Percentiles rank a stretch among this genome's conserved stretches.
These are phyloP conservation scores for Solanum hybrid DNA, from an alignment of 305 asterid species.

Conservation along the genomic window DNA sequence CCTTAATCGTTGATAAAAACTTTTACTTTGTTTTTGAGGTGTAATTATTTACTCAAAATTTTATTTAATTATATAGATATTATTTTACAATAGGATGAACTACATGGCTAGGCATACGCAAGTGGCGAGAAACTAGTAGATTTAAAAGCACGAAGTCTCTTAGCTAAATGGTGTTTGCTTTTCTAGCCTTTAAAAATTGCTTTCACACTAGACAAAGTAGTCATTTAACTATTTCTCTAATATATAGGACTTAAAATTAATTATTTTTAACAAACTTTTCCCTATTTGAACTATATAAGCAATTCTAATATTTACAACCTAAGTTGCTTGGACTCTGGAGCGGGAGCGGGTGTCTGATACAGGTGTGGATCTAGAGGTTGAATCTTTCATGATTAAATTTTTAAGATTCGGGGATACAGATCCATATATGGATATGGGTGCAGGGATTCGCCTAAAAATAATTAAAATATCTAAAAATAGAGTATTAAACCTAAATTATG, in stretches of 20 bases:
- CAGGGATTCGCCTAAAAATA: not conserved
- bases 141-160: not conserved
- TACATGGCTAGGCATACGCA: not conserved
- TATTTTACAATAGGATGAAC: not conserved
- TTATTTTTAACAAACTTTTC: not conserved
- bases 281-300: not conserved
- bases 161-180: not conserved
- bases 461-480: not conserved
- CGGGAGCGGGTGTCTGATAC: not conserved
- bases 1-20: not conserved
- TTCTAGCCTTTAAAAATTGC: not conserved
- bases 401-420: not conserved
- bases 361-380: not conserved
- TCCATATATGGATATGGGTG: not conserved
- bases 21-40: not conserved
- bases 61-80: not conserved
- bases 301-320: not conserved
- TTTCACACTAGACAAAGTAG: not conserved
- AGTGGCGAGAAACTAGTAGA: not conserved
- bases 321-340: not conserved
- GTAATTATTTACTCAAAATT: not conserved
- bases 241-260: not conserved
- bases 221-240: not conserved
- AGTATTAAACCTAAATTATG: not conserved
- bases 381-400: not conserved